These are phyloP conservation scores for Boletus fagicola DNA, from an alignment of 768 basidiomycete species.

Conservation along the genomic window DNA sequence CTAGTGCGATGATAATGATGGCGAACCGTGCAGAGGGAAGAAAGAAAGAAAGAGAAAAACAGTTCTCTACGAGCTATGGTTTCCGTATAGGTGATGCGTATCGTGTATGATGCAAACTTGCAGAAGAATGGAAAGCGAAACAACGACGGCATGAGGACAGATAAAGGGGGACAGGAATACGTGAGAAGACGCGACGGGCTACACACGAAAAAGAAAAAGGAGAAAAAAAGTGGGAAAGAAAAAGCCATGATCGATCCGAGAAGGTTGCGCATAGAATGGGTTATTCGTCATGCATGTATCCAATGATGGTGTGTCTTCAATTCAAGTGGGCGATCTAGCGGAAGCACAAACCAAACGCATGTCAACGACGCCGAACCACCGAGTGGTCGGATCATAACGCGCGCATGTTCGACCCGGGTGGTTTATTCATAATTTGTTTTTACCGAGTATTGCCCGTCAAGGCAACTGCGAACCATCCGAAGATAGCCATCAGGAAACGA, in stretches of 20 bases:
- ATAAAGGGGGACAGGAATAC: neutral
- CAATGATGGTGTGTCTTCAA: conserved; percentile 1
- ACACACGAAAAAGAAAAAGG: neutral
- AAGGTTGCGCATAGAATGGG: conserved; percentile 4
- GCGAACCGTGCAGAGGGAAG: neutral
- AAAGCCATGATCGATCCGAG: conserved; percentile 1
- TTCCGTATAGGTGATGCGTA: neutral
- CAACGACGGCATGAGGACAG: neutral
- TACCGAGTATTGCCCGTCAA: conserved; percentile 38
- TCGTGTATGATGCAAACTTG: neutral
- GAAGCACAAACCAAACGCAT: neutral
- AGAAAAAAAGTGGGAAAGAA: neutral
- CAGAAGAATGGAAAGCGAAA: neutral
- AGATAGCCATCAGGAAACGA: conserved; percentile 74
- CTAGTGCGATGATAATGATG: neutral
- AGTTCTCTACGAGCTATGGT: neutral
- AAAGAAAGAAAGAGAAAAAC: neutral
- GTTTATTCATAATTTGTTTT: neutral
- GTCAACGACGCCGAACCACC: conserved; percentile 1
- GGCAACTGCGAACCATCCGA: conserved; percentile 72
- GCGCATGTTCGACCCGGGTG: neutral
- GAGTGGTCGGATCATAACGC: neutral
- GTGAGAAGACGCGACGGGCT: neutral
- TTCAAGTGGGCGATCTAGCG: neutral
- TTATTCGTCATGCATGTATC: neutral